Percentiles rank a stretch among this genome's conserved stretches.
Conservation (phyloP, 495 filamentous ascomycete genomes). For the Friedmanniomyces simplex region DNA sequence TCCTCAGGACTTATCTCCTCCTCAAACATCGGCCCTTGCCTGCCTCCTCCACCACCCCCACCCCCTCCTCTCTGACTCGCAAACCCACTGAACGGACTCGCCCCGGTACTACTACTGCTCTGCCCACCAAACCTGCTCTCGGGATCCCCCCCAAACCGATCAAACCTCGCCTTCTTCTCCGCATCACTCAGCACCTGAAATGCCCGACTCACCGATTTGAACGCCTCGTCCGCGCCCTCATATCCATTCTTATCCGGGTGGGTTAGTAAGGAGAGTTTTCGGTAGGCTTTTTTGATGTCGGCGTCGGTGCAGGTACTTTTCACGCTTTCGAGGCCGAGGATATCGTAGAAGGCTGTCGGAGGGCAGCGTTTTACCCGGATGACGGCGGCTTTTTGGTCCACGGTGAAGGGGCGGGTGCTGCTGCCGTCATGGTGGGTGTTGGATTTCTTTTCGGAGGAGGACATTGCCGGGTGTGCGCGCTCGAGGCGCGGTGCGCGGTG, state of each 20-base stretch:
- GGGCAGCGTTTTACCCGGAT: constrained; percentile 73
- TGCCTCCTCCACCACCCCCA: constrained; percentile 17
- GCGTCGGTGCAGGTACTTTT: constrained; percentile 54
- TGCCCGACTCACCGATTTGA: constrained; percentile 88
- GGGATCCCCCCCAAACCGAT: constrained; percentile 82
- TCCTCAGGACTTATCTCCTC: constrained; percentile 95
- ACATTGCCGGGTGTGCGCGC: too few relatives aligned
- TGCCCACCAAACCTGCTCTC: constrained; percentile 68
- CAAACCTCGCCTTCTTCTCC: constrained; percentile 80
- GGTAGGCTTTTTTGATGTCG: constrained; percentile 92
- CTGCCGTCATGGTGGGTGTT: constrained; percentile 86
- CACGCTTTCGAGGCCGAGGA: constrained; percentile 57
- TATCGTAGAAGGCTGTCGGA: constrained; percentile 83
- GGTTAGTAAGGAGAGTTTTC: constrained; percentile 75
- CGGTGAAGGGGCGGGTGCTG: constrained; percentile 77
- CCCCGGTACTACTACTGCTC: constrained; percentile 5
- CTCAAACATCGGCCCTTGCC: constrained; percentile 54
- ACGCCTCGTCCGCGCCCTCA: constrained; percentile 90
- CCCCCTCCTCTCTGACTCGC: constrained; percentile 35
- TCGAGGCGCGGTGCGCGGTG: not conserved
- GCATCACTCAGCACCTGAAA: constrained; percentile 89
- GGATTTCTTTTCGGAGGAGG: constrained; percentile 37
- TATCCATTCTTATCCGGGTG: constrained; percentile 99
- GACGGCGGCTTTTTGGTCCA: constrained; percentile 83
- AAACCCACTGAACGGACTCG: constrained; percentile 68